These are phyloP conservation scores for Manihot esculenta DNA, from an alignment of 441 rosid genomes.

Conservation along the genomic window DNA sequence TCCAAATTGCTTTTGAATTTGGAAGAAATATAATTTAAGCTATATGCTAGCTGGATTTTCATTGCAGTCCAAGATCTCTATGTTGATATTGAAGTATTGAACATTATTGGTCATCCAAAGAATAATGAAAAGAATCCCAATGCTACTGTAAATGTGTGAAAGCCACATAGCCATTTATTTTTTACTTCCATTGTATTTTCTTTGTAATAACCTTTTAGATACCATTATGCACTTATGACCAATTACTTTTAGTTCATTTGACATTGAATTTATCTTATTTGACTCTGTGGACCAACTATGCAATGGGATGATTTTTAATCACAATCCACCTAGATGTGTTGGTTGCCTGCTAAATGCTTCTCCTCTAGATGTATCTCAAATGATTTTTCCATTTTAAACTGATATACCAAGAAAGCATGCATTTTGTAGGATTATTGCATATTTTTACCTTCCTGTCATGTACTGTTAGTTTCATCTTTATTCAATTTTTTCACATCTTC, in stretches of 20 bases:
- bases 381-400: background rate
- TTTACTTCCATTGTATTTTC: background rate
- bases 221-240: constrained; percentile 1
- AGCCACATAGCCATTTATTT: background rate
- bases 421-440: background rate
- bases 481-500: background rate
- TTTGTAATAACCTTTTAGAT: background rate
- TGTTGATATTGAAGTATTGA: constrained; percentile 9
- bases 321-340: constrained; percentile 74
- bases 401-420: background rate
- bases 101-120: background rate
- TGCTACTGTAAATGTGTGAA: background rate
- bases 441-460: background rate
- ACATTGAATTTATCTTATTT: constrained; percentile 25
- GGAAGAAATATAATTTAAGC: background rate
- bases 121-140: background rate
- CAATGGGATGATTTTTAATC: constrained; percentile 80
- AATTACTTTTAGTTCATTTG: constrained; percentile 24
- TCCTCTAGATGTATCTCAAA: constrained; percentile 1
- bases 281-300: constrained; percentile 74
- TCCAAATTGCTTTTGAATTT: constrained; percentile 3
- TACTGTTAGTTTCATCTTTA: background rate
- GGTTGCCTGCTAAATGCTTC: constrained; percentile 63
- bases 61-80: background rate
- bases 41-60: background rate